These are phyloP conservation scores for Diutina catenulata DNA, from an alignment of 1,139 yeast genomes.

Conservation along the genomic window DNA sequence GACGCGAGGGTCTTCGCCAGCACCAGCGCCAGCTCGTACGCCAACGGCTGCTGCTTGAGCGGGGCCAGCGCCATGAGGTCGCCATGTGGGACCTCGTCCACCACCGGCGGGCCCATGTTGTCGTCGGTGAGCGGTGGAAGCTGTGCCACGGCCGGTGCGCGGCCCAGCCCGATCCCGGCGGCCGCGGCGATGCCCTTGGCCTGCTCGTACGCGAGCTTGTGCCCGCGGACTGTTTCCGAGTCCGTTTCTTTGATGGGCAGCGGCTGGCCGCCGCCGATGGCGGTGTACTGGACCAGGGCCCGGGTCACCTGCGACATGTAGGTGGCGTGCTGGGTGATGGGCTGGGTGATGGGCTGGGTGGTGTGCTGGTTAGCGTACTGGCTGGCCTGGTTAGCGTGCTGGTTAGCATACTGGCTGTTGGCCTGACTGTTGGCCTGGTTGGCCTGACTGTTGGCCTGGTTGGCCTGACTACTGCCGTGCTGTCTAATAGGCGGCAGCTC, in stretches of 20 bases:
- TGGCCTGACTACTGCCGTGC: too few relatives aligned
- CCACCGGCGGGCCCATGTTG: conserved; percentile 3
- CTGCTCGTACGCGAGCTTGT: conserved; percentile 3
- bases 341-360: too few relatives aligned
- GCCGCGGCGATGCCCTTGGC: conserved; percentile 4
- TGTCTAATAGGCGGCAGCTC: too few relatives aligned
- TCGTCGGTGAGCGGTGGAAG: too few relatives aligned
- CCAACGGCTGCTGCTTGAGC: not conserved
- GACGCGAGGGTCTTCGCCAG: not conserved
- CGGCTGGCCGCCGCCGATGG: too few relatives aligned
- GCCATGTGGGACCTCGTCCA: not conserved
- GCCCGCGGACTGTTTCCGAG: not conserved
- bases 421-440: too few relatives aligned
- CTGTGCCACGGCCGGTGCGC: not conserved
- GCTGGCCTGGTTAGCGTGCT: too few relatives aligned
- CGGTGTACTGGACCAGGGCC: too few relatives aligned
- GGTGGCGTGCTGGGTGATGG: too few relatives aligned
- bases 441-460: too few relatives aligned
- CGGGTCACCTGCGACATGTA: not conserved
- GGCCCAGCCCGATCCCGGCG: conserved; percentile 4
- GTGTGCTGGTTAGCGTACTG: too few relatives aligned
- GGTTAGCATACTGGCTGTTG: too few relatives aligned
- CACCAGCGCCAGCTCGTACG: not conserved
- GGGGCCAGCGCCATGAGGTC: conserved; percentile 2
- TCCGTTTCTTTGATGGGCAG: conserved; percentile 4